Base-by-base conservation (phyloP, 768 basidiomycete genomes). In the Sarcomyxa edulis region DNA sequence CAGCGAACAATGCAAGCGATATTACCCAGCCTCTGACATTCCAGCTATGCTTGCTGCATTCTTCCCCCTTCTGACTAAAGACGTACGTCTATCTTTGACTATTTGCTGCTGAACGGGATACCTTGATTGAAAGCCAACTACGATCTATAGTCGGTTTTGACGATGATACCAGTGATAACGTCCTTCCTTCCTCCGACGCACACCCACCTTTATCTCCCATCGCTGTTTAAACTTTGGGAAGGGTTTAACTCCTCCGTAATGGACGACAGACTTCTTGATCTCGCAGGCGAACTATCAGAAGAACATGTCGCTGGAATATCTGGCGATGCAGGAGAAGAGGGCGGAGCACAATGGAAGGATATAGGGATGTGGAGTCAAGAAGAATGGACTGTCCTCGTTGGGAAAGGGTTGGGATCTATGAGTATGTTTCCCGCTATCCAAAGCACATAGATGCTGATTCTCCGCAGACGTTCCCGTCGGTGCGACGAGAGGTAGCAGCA, bases 361-460 rank as follows among this genome's bases (percentile, higher is more conserved):
- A 74, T 97, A 24, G 94, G 94, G 9, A 93, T 98, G 39, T 93
- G 91, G 76, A 81, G 76, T 4, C 75, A 89, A 41, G 67, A 75
- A 29, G 81, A 97, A 58, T 97, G 91, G 81, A 77, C 78, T 39
- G 66, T 84, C 19, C 63, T 98, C 34, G 75, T 93, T 46, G 80
- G 81, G 24, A 94, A 93, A 56, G 84, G 86, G 10, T 64, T 97
- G 23, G 72, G 76, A 22, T 83, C 85, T 5, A 82, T 91, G 80
- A 81, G 86, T 84, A 58, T 42, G 69, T 58, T 20, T 37, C 42
- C 38, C 23, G 33, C 26, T 12, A 27, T 40, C 36, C 23, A 12
- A 20, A 8, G 19, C 25, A 20, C 6, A n/a, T 28, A 11, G 15
- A 4, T 27, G 35, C 7, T 34, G 15, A 12, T 12, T 39, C 26